A percentile compares a stretch with the other conserved stretches of the same genome.
Evolutionary conservation across 2,329 filamentous ascomycete species (phyloP).

Genomic region (Bimuria novae-zelandiae): DNA sequence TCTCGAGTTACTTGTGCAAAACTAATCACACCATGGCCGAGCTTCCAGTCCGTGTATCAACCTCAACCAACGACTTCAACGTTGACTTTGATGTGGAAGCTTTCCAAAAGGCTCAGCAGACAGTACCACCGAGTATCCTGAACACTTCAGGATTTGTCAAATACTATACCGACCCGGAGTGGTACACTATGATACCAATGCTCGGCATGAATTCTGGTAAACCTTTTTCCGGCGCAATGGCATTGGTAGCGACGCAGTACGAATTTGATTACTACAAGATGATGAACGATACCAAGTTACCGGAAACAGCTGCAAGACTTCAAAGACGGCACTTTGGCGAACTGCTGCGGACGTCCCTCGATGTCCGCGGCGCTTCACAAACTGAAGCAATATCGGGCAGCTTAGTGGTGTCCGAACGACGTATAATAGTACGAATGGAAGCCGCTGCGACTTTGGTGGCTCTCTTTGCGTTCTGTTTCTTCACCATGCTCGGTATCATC

Average conservation of each 20-base stretch:
- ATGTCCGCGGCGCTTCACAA: neutral
- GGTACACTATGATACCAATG: conserved; percentile 6
- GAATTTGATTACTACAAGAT: conserved; percentile 9
- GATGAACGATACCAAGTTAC: conserved; percentile 8
- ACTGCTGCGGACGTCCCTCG: conserved; percentile 14
- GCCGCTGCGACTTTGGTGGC: conserved; percentile 17
- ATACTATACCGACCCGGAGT: conserved; percentile 7
- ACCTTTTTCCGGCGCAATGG: conserved; percentile 7
- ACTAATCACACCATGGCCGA: conserved; percentile 13
- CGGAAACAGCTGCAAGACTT: neutral
- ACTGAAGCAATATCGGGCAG: conserved; percentile 8
- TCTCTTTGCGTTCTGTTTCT: conserved; percentile 15
- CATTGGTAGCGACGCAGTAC: conserved; percentile 13
- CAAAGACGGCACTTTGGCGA: conserved; percentile 22
- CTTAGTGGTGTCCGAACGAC: conserved; percentile 1
- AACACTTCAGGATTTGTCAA: conserved; percentile 9
- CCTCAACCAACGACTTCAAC: conserved; percentile 1
- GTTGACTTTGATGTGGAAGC: conserved; percentile 6
- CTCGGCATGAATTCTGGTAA: neutral
- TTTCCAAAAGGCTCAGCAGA: conserved; percentile 6
- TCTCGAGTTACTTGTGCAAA: conserved; percentile 16
- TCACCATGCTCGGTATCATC: conserved; percentile 11
- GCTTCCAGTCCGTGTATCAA: conserved; percentile 10
- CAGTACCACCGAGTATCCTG: conserved; percentile 2
- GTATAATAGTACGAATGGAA: conserved; percentile 21